Conservation (phyloP, 2,329 filamentous ascomycete species). For the Bertia moriformis region DNA sequence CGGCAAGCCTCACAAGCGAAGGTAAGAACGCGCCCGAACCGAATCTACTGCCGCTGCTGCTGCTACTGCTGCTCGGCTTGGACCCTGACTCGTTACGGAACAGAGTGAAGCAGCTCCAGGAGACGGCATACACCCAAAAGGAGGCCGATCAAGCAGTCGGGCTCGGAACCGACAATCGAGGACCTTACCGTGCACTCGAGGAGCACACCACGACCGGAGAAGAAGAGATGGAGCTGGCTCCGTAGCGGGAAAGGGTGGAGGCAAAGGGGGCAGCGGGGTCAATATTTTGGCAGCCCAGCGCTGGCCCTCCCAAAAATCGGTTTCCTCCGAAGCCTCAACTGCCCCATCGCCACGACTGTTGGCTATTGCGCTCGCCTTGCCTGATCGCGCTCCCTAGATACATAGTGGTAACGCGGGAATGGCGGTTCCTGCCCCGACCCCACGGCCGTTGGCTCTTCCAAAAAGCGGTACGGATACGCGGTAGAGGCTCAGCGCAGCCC, state of each 20-base stretch:
- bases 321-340: too few species aligned
- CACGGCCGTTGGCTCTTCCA: too few species aligned
- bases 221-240: too few species aligned
- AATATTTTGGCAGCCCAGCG: background rate
- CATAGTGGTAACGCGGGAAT: too few species aligned
- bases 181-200: too few species aligned
- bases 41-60: constrained; percentile 6
- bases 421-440: too few species aligned
- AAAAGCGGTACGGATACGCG: too few species aligned
- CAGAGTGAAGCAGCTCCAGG: constrained; percentile 68
- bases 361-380: too few species aligned
- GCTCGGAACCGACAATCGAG: constrained; percentile 54
- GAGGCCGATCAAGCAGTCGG: constrained; percentile 71
- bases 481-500: constrained; percentile 22
- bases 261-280: background rate
- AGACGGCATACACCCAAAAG: constrained; percentile 75
- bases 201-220: too few species aligned
- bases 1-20: constrained; percentile 87
- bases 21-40: constrained; percentile 35
- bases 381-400: too few species aligned
- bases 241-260: too few species aligned
- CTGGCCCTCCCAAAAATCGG: background rate
- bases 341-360: too few species aligned
- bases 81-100: constrained; percentile 1
- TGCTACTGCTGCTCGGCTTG: constrained; percentile 7